These are phyloP conservation scores for Rhizoctonia solani DNA, from an alignment of 1,284 basidiomycete genomes.

Conservation along the genomic window DNA sequence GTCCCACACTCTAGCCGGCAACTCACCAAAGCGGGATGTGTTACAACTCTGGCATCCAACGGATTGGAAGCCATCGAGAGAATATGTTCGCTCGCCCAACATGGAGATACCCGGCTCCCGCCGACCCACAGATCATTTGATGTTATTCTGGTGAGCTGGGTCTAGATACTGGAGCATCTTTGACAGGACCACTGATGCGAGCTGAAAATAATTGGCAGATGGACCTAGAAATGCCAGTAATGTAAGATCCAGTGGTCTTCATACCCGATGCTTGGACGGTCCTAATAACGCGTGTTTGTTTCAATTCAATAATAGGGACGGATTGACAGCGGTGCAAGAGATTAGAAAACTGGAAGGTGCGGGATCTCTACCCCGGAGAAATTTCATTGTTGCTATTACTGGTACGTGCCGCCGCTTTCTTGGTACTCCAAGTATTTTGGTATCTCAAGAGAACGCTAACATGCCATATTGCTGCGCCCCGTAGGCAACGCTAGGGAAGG, in stretches of 20 bases:
- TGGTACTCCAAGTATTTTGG: neutral
- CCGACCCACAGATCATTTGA: constrained; percentile 39
- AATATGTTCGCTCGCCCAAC: constrained; percentile 37
- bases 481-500: constrained; percentile 34
- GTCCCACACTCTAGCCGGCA: constrained; percentile 40
- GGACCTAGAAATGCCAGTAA: constrained; percentile 45
- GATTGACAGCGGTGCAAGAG: constrained; percentile 43
- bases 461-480: neutral
- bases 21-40: constrained; percentile 42
- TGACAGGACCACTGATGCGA: neutral
- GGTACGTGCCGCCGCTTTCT: constrained; percentile 38
- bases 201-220: constrained; percentile 39
- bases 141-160: constrained; percentile 40
- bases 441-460: neutral
- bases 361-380: constrained; percentile 40
- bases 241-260: constrained; percentile 40
- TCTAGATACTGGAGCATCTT: neutral
- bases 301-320: constrained; percentile 39
- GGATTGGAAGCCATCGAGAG: constrained; percentile 43
- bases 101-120: constrained; percentile 25
- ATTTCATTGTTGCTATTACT: constrained; percentile 42
- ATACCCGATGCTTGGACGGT: neutral
- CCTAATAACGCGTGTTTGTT: neutral
- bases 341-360: constrained; percentile 42
- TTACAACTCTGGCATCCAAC: constrained; percentile 41